phyloP scores from a whole-genome alignment of 2,329 filamentous ascomycete genomes.

The Arachnopeziza araneosa region DNA sequence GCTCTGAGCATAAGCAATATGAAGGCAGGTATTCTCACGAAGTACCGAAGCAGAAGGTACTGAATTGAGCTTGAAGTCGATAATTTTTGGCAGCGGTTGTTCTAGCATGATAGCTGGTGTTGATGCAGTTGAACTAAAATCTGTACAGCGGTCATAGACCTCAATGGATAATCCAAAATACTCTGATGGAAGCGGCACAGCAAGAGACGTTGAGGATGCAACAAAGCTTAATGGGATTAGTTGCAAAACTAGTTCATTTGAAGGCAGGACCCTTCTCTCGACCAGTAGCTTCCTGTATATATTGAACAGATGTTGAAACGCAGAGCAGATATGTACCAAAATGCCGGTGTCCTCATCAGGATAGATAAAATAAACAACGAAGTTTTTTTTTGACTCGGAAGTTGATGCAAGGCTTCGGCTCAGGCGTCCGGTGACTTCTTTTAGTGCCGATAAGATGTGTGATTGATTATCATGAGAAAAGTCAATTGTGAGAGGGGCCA shows the following conservation, averaged over 20 bases:
- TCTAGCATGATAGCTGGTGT: constrained; percentile 70
- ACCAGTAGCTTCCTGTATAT: constrained; percentile 48
- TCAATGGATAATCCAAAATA: constrained; percentile 63
- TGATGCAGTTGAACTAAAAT: constrained; percentile 50
- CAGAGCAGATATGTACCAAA: constrained; percentile 64
- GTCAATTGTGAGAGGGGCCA: constrained; percentile 26
- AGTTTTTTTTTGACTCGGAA: constrained; percentile 43
- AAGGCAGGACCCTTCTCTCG: constrained; percentile 41
- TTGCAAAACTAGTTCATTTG: constrained; percentile 70
- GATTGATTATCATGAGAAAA: constrained; percentile 34
- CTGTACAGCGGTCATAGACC: constrained; percentile 69
- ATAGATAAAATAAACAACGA: constrained; percentile 75
- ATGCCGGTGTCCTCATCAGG: constrained; percentile 55
- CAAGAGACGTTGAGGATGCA: constrained; percentile 55
- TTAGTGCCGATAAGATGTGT: constrained; percentile 22
- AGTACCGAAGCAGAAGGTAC: constrained; percentile 68
- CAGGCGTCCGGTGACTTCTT: constrained; percentile 25
- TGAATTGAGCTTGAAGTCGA: constrained; percentile 68
- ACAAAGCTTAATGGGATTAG: constrained; percentile 66
- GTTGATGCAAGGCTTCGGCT: constrained; percentile 29
- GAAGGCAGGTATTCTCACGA: constrained; percentile 73
- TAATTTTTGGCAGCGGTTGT: constrained; percentile 59
- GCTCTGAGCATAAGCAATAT: constrained; percentile 73
- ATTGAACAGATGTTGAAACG: constrained; percentile 69
- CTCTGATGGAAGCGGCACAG: constrained; percentile 55